These are phyloP conservation scores for Kazachstania sp. DNA, from an alignment of 1,139 yeast species.

Conservation along the genomic window DNA sequence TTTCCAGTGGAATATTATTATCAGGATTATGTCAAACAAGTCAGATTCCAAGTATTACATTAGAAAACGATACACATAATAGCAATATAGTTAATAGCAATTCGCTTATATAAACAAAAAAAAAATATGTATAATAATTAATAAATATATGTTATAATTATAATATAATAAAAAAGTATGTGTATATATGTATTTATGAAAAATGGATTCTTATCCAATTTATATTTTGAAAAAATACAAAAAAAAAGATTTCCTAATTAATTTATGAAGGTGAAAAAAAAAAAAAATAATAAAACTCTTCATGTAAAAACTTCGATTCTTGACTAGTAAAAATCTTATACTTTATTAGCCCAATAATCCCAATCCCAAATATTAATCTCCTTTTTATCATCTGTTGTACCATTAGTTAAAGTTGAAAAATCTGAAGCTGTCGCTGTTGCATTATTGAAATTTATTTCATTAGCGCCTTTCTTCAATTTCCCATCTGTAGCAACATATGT, in stretches of 20 bases:
- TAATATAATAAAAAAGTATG: no score
- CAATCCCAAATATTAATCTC: slow-evolving; percentile 27
- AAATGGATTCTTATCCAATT: background rate
- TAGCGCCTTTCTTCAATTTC: background rate
- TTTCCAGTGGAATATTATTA: background rate
- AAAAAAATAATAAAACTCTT: no score
- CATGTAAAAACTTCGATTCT: no score
- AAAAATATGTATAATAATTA: no score
- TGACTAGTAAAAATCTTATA: background rate
- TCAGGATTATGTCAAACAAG: background rate
- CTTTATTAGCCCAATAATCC: slow-evolving; percentile 23
- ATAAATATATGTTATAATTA: no score
- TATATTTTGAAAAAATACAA: no score
- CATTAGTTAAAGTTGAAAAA: background rate
- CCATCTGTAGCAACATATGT: slow-evolving; percentile 14
- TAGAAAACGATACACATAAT: background rate
- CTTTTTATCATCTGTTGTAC: slow-evolving; percentile 2
- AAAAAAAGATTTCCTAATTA: background rate
- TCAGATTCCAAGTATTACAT: background rate
- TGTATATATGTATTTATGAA: background rate
- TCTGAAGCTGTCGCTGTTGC: background rate
- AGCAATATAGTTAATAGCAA: background rate
- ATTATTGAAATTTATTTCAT: background rate
- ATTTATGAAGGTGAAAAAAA: background rate
- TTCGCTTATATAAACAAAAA: background rate